phyloP scores from a whole-genome alignment of 306 rosid genomes.

The Luffa aegyptiaca region DNA sequence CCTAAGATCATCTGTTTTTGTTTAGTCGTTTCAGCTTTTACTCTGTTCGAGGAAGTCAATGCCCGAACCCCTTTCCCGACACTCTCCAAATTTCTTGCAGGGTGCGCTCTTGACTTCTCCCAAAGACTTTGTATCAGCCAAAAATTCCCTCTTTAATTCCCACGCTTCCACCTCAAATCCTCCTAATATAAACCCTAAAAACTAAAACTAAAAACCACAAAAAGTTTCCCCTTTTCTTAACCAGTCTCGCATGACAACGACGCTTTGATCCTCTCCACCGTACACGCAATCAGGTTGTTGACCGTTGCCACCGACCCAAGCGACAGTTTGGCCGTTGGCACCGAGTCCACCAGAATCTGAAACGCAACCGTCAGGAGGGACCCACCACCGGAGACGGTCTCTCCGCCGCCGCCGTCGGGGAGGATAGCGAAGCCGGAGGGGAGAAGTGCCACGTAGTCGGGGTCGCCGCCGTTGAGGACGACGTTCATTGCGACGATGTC shows the following conservation, averaged over 20 bases:
- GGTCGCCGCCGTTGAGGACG: constrained; percentile 87
- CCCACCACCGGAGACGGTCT: constrained; percentile 58
- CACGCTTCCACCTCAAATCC: not conserved
- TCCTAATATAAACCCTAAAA: not conserved
- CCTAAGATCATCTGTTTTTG: too few relatives aligned
- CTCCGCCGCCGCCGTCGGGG: constrained; percentile 58
- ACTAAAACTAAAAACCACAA: not conserved
- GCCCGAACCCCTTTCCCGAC: not conserved
- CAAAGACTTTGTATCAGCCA: not conserved
- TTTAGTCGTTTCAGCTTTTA: not conserved
- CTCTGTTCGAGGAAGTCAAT: constrained; percentile 8
- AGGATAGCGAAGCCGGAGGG: constrained; percentile 97
- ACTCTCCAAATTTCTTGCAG: not conserved
- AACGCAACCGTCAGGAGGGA: constrained; percentile 89
- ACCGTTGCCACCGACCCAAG: constrained; percentile 95
- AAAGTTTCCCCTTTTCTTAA: not conserved
- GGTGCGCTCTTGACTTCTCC: constrained; percentile 16
- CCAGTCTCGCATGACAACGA: constrained; percentile 53
- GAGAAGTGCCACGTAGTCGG: constrained; percentile 86
- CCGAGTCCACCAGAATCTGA: constrained; percentile 89
- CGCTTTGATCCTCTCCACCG: constrained; percentile 87
- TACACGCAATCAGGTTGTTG: constrained; percentile 83
- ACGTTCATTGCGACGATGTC: constrained; percentile 86
- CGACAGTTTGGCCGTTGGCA: constrained; percentile 84
- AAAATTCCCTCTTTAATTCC: not conserved